phyloP scores from a whole-genome alignment of 169 alveolate species.

The Fabrea salina region DNA sequence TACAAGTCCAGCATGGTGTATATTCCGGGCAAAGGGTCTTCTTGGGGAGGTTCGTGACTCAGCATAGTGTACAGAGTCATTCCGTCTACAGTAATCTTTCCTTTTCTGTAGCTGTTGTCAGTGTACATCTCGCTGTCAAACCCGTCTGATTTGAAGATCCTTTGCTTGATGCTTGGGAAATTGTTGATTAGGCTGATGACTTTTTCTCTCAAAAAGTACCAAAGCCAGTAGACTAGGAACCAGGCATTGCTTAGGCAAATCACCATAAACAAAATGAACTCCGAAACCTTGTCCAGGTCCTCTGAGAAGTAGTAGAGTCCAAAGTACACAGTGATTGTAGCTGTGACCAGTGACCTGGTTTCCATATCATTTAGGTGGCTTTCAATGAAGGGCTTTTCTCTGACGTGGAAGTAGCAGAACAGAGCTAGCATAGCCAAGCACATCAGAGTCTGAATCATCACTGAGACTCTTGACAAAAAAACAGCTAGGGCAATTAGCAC shows the following conservation, averaged over 20 bases:
- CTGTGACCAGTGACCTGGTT: conserved; percentile 5
- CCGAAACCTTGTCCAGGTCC: neutral
- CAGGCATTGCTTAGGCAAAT: neutral
- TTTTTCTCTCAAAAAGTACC: too few relatives aligned
- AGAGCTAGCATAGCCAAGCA: conserved; percentile 36
- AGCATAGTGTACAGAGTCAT: too few relatives aligned
- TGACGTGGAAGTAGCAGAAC: neutral
- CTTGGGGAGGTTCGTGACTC: too few relatives aligned
- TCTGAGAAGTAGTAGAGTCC: conserved; percentile 45
- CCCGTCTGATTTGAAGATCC: too few relatives aligned
- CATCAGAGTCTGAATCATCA: conserved; percentile 37
- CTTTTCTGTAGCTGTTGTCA: too few relatives aligned
- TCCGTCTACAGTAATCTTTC: too few relatives aligned
- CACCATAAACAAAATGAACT: neutral
- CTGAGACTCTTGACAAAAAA: conserved; percentile 4
- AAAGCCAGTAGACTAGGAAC: neutral
- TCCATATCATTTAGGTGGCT: conserved; percentile 39
- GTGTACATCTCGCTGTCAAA: too few relatives aligned
- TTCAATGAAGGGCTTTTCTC: conserved; percentile 34
- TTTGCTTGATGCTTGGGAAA: too few relatives aligned
- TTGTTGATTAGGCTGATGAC: too few relatives aligned
- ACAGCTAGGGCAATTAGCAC: conserved; percentile 33
- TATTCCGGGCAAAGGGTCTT: too few relatives aligned
- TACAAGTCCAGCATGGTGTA: too few relatives aligned
- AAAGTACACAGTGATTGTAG: conserved; percentile 41